Base-by-base conservation (phyloP, 306 rosid species). In the Trifolium subterraneum region DNA sequence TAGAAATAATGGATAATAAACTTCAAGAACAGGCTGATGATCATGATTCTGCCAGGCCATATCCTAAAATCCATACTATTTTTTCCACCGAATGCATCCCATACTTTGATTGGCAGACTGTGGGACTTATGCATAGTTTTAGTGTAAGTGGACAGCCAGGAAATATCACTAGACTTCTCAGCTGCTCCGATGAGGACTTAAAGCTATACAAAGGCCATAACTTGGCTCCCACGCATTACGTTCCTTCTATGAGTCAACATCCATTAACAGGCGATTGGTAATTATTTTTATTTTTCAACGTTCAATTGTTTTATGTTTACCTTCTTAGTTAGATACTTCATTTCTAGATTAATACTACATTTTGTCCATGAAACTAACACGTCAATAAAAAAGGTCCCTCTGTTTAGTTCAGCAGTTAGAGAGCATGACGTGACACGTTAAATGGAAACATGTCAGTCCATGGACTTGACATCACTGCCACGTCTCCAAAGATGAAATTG, bases 181-280 rank as follows among this genome's bases (percentile, higher is more conserved):
- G 81, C 81, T 77, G 81, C 13, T 70, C 81, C 7, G 71, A 77
- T 70, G 71, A 29, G 4, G 54, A 77, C 76, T 60, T 77, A 10
- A 77, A 77, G 76, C 64, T 70, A 48, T 77, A 77, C 55, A 77
- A 77, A 35, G 81, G 81, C 12, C 81, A 48, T 59, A 25, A 61
- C 71, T 70, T 77, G 81, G 81, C 81, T 61, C 81, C 81, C 36
- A 70, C 81, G 8, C 81, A 77, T 70, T 69, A 47, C 22, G 81
- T 77, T 39, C 81, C 81, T 77, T 77, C 81, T 47, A 77, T 77
- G 81, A 77, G 81, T 50, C 71, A 12, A 23, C 81, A 77, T 77
- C 81, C 81, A 23, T 69, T 69, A 12, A 77, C 81, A 35, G 81
- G 76, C 62, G 81, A 77, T 70, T 77, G 81, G 81, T 77, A 77